A percentile compares a stretch with the other conserved stretches of the same genome.
Conservation (phyloP, 176 grass and related monocot species). For the Hyparrhenia diplandra region DNA sequence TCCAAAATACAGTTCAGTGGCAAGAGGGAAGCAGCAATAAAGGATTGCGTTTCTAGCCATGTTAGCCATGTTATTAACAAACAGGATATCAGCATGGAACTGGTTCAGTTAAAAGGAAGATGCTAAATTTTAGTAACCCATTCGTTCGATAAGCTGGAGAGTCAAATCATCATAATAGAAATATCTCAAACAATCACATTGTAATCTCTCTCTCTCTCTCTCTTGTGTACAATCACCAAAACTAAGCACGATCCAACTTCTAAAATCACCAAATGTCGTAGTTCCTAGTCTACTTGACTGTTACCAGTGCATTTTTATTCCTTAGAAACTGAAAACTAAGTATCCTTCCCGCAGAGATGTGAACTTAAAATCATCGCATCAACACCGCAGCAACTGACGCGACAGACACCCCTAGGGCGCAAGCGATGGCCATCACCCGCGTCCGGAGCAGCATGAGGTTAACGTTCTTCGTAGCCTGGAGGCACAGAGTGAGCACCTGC, state of each 20-base stretch:
- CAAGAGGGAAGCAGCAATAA: background rate
- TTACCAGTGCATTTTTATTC: conserved; percentile 10
- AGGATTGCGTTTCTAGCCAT: background rate
- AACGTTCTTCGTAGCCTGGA: conserved; percentile 71
- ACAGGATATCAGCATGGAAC: background rate
- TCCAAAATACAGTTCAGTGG: background rate
- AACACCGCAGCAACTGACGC: conserved; percentile 49
- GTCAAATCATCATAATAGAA: background rate
- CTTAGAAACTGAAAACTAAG: background rate
- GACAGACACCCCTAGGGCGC: conserved; percentile 65
- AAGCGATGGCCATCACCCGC: conserved; percentile 58
- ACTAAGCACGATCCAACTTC: background rate
- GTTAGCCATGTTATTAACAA: background rate
- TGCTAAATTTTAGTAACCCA: background rate
- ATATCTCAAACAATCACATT: background rate
- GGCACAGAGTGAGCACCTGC: conserved; percentile 76
- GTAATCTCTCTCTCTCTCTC: background rate
- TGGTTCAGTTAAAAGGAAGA: conserved; percentile 1
- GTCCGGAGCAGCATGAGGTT: conserved; percentile 75
- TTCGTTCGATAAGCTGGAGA: background rate
- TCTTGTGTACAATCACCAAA: background rate
- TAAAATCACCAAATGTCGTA: conserved; percentile 6
- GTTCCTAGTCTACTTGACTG: background rate
- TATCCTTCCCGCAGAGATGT: background rate
- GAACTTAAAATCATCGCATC: conserved; percentile 35